phyloP scores from a whole-genome alignment of 2,329 filamentous ascomycete species.

The Immersiporthe knoxdaviesiana region DNA sequence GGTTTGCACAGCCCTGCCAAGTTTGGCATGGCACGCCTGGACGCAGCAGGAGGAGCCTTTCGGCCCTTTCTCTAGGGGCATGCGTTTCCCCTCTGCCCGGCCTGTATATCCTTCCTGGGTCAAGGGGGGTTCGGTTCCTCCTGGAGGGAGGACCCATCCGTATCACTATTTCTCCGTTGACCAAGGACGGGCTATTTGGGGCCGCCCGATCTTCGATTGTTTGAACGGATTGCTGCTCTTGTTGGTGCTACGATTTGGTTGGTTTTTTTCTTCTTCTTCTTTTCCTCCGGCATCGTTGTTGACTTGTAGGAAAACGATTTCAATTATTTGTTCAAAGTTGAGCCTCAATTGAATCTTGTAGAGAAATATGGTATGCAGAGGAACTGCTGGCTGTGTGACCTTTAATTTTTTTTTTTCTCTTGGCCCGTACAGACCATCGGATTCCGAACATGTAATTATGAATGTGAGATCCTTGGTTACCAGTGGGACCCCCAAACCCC shows the following conservation, averaged over 20 bases:
- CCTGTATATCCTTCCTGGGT: constrained; percentile 7
- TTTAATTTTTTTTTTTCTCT: too few species aligned
- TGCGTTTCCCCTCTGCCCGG: constrained; percentile 20
- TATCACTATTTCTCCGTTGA: constrained; percentile 5
- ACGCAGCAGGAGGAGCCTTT: constrained; percentile 17
- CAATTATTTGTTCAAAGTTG: too few species aligned
- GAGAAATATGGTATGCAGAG: too few species aligned
- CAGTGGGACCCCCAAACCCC: not conserved
- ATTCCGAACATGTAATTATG: too few species aligned
- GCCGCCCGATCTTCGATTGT: constrained; percentile 22
- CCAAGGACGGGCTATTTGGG: constrained; percentile 15
- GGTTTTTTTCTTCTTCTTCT: too few species aligned
- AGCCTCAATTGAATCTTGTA: too few species aligned
- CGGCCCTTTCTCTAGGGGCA: constrained; percentile 28
- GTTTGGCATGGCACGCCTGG: not conserved
- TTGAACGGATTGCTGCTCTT: constrained; percentile 21
- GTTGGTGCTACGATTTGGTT: constrained; percentile 12
- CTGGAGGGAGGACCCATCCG: constrained; percentile 13
- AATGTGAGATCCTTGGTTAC: too few species aligned
- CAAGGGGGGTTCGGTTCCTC: constrained; percentile 9
- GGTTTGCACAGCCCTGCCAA: constrained; percentile 2
- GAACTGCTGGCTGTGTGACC: too few species aligned
- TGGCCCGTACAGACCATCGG: too few species aligned
- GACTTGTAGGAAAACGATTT: too few species aligned
- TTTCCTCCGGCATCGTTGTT: too few species aligned